Base-by-base conservation (phyloP, 495 filamentous ascomycete genomes). In the Podospora sp. region DNA sequence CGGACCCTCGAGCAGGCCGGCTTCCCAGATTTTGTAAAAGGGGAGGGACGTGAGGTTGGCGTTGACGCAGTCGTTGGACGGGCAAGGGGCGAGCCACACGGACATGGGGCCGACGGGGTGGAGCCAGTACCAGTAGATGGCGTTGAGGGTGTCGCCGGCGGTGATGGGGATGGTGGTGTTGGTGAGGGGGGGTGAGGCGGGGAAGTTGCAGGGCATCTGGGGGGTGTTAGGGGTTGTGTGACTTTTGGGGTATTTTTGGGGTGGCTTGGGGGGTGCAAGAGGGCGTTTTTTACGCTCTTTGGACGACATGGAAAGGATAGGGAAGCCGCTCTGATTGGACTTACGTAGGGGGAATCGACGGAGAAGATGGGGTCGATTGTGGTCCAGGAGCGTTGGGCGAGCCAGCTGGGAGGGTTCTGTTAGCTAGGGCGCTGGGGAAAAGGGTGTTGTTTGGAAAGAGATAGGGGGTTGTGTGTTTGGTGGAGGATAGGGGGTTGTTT, bases 1-100 rank as follows among this genome's bases (percentile, higher is more conserved):
- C 6, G 78, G 75, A 7, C 80, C 81, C 7, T 69, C 72, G n/a
- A 86, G 56, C 33, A 85, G 50, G 0, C 83, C 84, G 2, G 75
- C 79, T 62, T 86, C 78, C 75, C 81, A 83, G 69, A 85, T 84
- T 69, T 86, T 85, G 72, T 85, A 86, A 77, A 81, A 86, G 7
- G 77, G 66, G 18, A 72, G 70, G 35, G 73, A 62, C 33, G 72
- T 79, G 40, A 82, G 76, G 65, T 85, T 68, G 26, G 74, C 79
- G 33, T 60, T 67, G 6, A 68, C 67, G 63, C 83, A 86, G 18
- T 76, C 76, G 26, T 63, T 75, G 11, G 69, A 75, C 63, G 78
- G 77, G 67, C 82, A 84, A 21, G 75, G 73, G 12, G 83, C 79
- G 16, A 85, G 72, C 77, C 82, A 85, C 6, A 79, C 77, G 0